phyloP scores from a whole-genome alignment of 176 grass and related monocot genomes.

The Aechmea fasciata region DNA sequence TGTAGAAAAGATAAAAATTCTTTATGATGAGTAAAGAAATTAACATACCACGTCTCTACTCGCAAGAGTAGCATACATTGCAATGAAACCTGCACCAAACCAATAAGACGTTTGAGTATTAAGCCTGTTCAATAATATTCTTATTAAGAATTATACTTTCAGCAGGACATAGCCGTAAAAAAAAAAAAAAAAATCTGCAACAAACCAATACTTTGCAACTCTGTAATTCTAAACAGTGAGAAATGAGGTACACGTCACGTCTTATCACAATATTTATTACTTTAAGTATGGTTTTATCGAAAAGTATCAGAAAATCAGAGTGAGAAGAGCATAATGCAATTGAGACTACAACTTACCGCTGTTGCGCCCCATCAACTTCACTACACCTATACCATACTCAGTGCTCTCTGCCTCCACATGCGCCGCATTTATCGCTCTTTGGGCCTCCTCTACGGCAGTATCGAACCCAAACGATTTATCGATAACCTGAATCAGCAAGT shows the following conservation, averaged over 20 bases:
- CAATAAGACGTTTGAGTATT: constrained; percentile 1
- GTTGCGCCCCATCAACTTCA: constrained; percentile 96
- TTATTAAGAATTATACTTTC: not conserved
- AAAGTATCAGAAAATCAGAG: not conserved
- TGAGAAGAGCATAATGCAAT: not conserved
- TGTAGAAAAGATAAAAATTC: not conserved
- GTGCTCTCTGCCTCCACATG: constrained; percentile 89
- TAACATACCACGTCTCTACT: constrained; percentile 87
- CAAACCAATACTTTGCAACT: too few species aligned
- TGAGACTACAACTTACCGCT: constrained; percentile 62
- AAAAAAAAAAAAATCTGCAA: not conserved
- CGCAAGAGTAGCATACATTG: constrained; percentile 95
- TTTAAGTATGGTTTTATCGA: constrained; percentile 4
- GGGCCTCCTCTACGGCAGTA: constrained; percentile 96
- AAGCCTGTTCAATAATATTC: not conserved
- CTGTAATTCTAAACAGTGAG: too few species aligned
- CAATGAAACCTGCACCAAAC: constrained; percentile 67
- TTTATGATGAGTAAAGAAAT: not conserved
- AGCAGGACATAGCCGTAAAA: not conserved
- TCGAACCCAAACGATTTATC: constrained; percentile 99
- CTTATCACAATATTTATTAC: not conserved
- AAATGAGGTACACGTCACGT: too few species aligned
- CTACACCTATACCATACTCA: constrained; percentile 96
- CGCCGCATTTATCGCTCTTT: constrained; percentile 92
- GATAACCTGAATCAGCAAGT: constrained; percentile 53